A percentile compares a stretch with the other conserved stretches of the same genome.
Evolutionary conservation across 306 rosid species (phyloP).

Genomic region (Cicer pinnatifidum): DNA sequence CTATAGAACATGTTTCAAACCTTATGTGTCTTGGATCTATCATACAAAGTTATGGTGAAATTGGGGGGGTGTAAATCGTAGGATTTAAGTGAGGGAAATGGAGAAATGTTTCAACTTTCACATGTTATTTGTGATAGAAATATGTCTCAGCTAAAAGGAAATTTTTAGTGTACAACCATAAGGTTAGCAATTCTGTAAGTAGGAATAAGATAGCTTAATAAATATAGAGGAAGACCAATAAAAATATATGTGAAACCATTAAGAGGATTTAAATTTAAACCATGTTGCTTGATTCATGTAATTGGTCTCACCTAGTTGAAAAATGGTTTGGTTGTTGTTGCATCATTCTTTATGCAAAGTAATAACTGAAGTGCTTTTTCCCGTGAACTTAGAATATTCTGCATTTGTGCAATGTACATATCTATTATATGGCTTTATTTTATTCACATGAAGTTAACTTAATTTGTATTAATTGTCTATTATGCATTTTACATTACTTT

Average conservation of each 20-base stretch:
- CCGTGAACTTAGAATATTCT: not conserved
- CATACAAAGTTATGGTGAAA: not conserved
- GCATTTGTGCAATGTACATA: not conserved
- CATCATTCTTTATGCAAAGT: not conserved
- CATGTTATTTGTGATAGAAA: constrained; percentile 6
- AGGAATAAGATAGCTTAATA: not conserved
- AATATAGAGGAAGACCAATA: not conserved
- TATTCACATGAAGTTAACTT: constrained; percentile 10
- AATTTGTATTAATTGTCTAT: not conserved
- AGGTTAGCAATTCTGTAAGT: constrained; percentile 2
- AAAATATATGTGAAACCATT: not conserved
- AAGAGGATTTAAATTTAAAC: not conserved
- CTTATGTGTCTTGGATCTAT: not conserved
- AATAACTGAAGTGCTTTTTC: not conserved
- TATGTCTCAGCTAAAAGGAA: not conserved
- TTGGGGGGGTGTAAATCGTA: not conserved
- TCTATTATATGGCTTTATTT: not conserved
- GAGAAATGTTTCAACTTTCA: not conserved
- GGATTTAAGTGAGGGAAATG: constrained; percentile 3
- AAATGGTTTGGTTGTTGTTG: constrained; percentile 6
- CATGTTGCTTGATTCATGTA: not conserved
- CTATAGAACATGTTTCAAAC: not conserved
- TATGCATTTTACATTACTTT: not conserved
- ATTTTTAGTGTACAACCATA: not conserved
- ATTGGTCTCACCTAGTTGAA: not conserved